Conservation (phyloP, 2,329 filamentous ascomycete genomes). For the Macrophomina tecta region DNA sequence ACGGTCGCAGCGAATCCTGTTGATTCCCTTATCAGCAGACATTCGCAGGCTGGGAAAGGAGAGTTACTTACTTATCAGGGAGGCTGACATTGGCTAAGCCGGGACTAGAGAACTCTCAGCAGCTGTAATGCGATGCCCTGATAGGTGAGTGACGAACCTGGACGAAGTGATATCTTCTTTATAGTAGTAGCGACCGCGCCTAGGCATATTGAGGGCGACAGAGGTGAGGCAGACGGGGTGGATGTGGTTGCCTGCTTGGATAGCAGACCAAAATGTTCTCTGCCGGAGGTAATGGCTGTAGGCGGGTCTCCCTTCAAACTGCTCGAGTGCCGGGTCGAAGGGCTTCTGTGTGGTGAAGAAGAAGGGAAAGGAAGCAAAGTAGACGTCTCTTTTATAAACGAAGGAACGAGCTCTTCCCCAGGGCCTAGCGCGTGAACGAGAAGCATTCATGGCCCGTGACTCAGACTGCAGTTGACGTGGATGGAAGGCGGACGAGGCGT, state of each 20-base stretch:
- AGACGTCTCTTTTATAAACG: background rate
- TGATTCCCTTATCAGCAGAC: background rate
- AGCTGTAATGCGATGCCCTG: background rate
- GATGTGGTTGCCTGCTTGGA: too few relatives aligned
- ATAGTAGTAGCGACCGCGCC: background rate
- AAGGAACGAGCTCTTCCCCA: too few relatives aligned
- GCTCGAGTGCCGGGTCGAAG: too few relatives aligned
- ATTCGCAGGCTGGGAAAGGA: background rate
- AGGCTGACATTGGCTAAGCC: constrained; percentile 1
- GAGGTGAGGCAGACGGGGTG: too few relatives aligned
- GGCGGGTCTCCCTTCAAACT: too few relatives aligned
- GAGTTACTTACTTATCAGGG: constrained; percentile 21
- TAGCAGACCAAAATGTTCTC: too few relatives aligned
- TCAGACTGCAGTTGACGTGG: background rate
- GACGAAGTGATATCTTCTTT: background rate
- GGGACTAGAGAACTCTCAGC: background rate
- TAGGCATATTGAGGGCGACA: background rate
- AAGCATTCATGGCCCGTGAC: background rate
- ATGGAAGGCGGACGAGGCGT: background rate
- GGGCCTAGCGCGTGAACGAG: background rate
- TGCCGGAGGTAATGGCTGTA: too few relatives aligned
- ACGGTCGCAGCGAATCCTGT: constrained; percentile 55
- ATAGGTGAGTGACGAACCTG: background rate
- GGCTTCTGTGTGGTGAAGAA: background rate
- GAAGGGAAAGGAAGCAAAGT: background rate